Base-by-base conservation (phyloP, 176 grass and related monocot genomes). In the Themeda triandra region DNA sequence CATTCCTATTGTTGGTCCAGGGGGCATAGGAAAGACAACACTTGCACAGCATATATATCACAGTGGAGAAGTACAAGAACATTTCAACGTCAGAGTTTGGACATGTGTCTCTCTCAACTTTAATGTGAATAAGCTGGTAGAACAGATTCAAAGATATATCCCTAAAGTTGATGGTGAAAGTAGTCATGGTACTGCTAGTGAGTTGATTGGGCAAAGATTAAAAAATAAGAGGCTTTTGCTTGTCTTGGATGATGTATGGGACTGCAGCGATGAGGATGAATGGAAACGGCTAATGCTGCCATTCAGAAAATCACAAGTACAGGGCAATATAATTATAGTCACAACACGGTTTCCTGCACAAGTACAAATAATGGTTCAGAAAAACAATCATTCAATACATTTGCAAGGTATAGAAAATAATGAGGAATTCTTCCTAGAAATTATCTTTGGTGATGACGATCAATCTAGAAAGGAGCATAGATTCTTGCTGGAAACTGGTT, bases 1-100 rank as follows among this genome's bases (percentile, higher is more conserved):
- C 28, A 32, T 89, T 67, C 58, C 80, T 2, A 80, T 89, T 73
- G 65, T 84, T 25, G 82, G 87, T 1, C n/a, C 63, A 10, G 75
- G 87, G 19, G 87, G 86, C 21, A 35, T 88, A 69, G 86, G 79
- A 41, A 88, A 88, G 54, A 88, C 79, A 21, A 88, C 86, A 62
- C 79, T 83, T 69, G 56, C 45, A 69, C 60, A 88, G 63, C 42
- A 76, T 21, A 32, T 82, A 53, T 78, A 82, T 25, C 82, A 68
- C n/a, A 78, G 27, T 13, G 4, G 1, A 11, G 32, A 25, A 82
- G 69, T 82, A 6, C 12, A 35, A 18, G 1, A 27, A 0, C 41
- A 77, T 67, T 88, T 88, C 24, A 1, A 88, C 7, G 54, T 69
- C 42, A 62, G 5, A 6, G 23, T 88, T 28, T 88, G 86, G 86